A percentile compares a stretch with the other conserved stretches of the same genome.
Conservation (phyloP, 2,329 filamentous ascomycete species). For the Cytospora mali region DNA sequence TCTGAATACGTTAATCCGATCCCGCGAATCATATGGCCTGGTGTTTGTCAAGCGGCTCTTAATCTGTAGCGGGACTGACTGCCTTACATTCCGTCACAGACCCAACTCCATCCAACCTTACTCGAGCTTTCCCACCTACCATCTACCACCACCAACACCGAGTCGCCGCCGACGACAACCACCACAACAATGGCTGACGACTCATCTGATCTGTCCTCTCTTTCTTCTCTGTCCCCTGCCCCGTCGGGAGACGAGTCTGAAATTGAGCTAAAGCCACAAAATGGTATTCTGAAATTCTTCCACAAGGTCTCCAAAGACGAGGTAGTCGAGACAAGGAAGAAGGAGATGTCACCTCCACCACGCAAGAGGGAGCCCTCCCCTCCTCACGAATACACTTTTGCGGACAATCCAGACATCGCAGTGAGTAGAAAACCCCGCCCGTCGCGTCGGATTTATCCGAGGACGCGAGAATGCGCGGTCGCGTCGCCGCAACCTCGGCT, state of each 20-base stretch:
- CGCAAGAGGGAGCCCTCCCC: conserved; percentile 85
- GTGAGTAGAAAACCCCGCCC: conserved; percentile 61
- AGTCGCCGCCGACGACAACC: conserved; percentile 17
- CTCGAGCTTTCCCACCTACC: conserved; percentile 33
- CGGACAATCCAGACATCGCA: conserved; percentile 89
- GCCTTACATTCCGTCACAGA: conserved; percentile 21
- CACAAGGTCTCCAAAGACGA: conserved; percentile 54
- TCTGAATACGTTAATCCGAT: conserved; percentile 20
- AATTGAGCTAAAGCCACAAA: conserved; percentile 52
- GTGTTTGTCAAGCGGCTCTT: conserved; percentile 18
- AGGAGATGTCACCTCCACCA: conserved; percentile 63
- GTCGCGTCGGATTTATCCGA: conserved; percentile 43
- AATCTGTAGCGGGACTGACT: conserved; percentile 20
- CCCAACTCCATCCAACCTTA: conserved; percentile 15
- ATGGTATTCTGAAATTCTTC: conserved; percentile 70
- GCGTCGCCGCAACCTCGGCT: conserved; percentile 39
- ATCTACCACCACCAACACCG: conserved; percentile 29
- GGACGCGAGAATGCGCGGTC: conserved; percentile 59
- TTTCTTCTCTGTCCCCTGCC: conserved; percentile 49
- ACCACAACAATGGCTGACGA: conserved; percentile 57
- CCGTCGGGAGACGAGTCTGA: conserved; percentile 58
- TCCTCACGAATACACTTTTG: conserved; percentile 84
- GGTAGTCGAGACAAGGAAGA: conserved; percentile 45
- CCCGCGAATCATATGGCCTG: conserved; percentile 23
- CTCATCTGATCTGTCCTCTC: conserved; percentile 64